Evolutionary conservation across 2,329 filamentous ascomycete species (phyloP), one percentile per base, ranked within the genome.

Genomic region (Xylaria sp.): DNA sequence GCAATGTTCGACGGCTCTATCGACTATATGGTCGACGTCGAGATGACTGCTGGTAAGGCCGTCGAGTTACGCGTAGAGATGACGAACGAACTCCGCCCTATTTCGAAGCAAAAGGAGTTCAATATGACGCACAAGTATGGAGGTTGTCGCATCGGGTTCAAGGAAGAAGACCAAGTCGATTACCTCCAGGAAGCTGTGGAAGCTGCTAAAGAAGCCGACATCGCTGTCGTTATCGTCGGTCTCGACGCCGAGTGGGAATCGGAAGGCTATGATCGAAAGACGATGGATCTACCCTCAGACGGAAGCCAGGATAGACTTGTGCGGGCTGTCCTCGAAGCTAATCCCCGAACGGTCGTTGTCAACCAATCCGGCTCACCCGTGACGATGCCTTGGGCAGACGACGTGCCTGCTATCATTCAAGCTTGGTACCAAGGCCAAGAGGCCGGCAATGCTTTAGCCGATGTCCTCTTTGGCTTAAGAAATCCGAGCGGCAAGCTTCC

Each of bases 171-270:
- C 65, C 83, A 85, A 68, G 71, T 84, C 29, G 81, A 87, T 67
- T 84, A 85, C 65, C 78, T 90, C n/a, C 81, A 87, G 64, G 81
- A 90, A 71, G 89, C 89, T 0, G 84, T 89, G 3, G 80, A 85
- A 19, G 79, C 81, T 1, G 89, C 89, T 8, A 83, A 78, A 63
- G 79, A 80, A 2, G 85, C 87, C 0, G 88, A 91, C 69, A 85
- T 90, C 13, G 89, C 88, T 2, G 78, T 92, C 6, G 81, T 92
- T 1, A 82, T 91, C 49, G 84, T 90, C 9, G 89, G 89, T 1
- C 79, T 91, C 0, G 89, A 91, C 71, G 85, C 85, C 5, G 89
- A 92, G 72, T 92, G 88, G 88, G 89, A 92, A 71, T 90, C 88
- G 1, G 89, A 91, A 73, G 89, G 89, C 1, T 90, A 90, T 62